Evolutionary conservation across 495 filamentous ascomycete species (phyloP).

Genomic region (Penicillium lividum): DNA sequence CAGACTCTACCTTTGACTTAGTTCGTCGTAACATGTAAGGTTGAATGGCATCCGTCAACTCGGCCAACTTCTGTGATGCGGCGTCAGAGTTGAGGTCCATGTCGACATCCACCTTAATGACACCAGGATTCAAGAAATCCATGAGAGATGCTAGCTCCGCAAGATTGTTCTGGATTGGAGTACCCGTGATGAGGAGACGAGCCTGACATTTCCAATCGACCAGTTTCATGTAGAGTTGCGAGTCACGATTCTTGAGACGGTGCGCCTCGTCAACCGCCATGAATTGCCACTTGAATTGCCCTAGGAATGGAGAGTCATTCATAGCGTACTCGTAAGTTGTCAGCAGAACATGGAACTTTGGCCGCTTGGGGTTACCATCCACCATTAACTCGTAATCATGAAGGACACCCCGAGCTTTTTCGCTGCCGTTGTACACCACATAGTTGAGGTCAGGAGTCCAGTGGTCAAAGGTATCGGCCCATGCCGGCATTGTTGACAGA

Average conservation of each 20-base stretch:
- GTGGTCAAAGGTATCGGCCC: constrained; percentile 95
- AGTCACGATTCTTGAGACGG: constrained; percentile 92
- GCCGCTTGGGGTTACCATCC: constrained; percentile 76
- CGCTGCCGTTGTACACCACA: constrained; percentile 90
- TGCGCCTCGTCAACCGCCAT: constrained; percentile 96
- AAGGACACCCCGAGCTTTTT: constrained; percentile 77
- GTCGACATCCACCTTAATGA: constrained; percentile 82
- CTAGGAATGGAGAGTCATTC: constrained; percentile 72
- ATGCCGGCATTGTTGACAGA: constrained; percentile 92
- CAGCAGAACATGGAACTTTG: constrained; percentile 92
- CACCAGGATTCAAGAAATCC: constrained; percentile 92
- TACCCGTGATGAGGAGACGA: constrained; percentile 92
- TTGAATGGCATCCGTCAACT: constrained; percentile 72
- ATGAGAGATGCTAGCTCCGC: constrained; percentile 89
- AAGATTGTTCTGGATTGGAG: constrained; percentile 94
- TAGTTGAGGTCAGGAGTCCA: constrained; percentile 98
- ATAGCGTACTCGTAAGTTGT: constrained; percentile 96
- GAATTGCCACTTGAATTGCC: constrained; percentile 94
- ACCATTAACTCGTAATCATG: constrained; percentile 84
- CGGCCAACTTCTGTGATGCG: constrained; percentile 67
- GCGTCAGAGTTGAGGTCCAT: constrained; percentile 74
- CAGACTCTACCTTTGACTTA: constrained; percentile 94
- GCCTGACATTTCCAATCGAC: constrained; percentile 81
- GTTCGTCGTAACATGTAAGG: constrained; percentile 96
- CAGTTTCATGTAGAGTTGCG: constrained; percentile 83